A percentile compares a stretch with the other conserved stretches of the same genome.
Conservation (phyloP, 164 flowering plant genomes). For the Nelumbo lutea region DNA sequence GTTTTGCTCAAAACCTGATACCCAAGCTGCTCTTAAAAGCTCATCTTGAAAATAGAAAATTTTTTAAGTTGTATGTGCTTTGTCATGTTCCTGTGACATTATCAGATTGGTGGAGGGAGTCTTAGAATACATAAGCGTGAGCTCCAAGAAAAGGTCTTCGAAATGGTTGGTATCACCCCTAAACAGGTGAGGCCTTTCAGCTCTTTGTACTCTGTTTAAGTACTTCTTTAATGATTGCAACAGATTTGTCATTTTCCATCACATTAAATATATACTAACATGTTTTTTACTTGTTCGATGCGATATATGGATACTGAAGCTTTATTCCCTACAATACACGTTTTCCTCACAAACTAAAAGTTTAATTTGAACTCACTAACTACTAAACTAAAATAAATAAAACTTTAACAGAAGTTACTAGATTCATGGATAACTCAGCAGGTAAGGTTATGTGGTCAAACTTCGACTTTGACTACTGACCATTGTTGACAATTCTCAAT, state of each 20-base stretch:
- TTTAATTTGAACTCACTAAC: no score
- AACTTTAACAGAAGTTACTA: no score
- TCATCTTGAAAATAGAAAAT: not conserved
- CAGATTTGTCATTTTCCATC: not conserved
- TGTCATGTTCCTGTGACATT: constrained; percentile 5
- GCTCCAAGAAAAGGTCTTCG: constrained; percentile 81
- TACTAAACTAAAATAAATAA: no score
- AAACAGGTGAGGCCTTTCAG: constrained; percentile 49
- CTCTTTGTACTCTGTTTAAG: not conserved
- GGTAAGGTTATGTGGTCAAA: no score
- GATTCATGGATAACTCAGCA: no score
- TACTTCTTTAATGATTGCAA: constrained; percentile 1
- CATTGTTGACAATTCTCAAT: no score
- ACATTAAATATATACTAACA: not conserved
- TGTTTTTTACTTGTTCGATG: no score
- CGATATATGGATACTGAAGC: no score
- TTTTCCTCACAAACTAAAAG: no score
- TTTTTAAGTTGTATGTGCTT: not conserved
- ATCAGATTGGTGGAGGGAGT: constrained; percentile 97
- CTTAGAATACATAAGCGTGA: constrained; percentile 88
- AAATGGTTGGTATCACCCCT: constrained; percentile 71
- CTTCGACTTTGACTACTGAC: no score
- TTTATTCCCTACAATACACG: no score
- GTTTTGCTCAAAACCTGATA: not conserved
- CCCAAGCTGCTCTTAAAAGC: not conserved